Percentiles rank a stretch among this genome's conserved stretches.
phyloP scores from a whole-genome alignment of 768 basidiomycete species.

The Xerocomellus intermedius region DNA sequence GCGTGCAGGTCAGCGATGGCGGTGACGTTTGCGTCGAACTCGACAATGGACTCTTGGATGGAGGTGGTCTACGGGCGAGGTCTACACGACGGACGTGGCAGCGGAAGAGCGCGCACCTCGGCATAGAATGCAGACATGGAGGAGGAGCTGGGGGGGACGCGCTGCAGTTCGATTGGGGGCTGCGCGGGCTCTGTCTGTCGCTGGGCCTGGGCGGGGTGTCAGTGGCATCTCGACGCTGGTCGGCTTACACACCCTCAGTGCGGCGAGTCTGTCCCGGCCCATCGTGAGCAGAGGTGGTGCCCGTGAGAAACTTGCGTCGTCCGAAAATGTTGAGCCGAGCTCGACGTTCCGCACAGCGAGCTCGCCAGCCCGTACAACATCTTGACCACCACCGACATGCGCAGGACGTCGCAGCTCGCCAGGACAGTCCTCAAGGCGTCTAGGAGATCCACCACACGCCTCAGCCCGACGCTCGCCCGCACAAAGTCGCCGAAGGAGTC shows the following conservation, averaged over 20 bases:
- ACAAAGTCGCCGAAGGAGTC: constrained; percentile 24
- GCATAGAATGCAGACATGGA: constrained; percentile 35
- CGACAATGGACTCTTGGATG: constrained; percentile 45
- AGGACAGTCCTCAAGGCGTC: constrained; percentile 63
- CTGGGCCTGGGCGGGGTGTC: constrained; percentile 48
- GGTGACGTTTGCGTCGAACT: constrained; percentile 45
- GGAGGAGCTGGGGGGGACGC: constrained; percentile 2
- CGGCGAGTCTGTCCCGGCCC: constrained; percentile 76
- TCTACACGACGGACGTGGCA: neutral
- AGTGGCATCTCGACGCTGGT: constrained; percentile 40
- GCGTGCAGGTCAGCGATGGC: constrained; percentile 50
- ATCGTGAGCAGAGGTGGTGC: constrained; percentile 35
- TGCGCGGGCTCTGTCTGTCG: constrained; percentile 38
- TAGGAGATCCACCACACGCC: constrained; percentile 1
- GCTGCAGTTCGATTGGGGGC: constrained; percentile 28
- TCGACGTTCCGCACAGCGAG: constrained; percentile 3
- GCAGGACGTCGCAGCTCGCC: constrained; percentile 62
- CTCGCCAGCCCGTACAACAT: constrained; percentile 42
- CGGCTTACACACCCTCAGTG: constrained; percentile 66
- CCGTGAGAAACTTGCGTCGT: constrained; percentile 12
- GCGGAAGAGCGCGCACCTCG: constrained; percentile 20
- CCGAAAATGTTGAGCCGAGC: neutral
- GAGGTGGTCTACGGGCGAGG: constrained; percentile 40
- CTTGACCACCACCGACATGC: constrained; percentile 47
- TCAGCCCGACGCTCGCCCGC: constrained; percentile 17